Conservation (phyloP, 1,284 basidiomycete species). For the Exobasidium rhododendri region DNA sequence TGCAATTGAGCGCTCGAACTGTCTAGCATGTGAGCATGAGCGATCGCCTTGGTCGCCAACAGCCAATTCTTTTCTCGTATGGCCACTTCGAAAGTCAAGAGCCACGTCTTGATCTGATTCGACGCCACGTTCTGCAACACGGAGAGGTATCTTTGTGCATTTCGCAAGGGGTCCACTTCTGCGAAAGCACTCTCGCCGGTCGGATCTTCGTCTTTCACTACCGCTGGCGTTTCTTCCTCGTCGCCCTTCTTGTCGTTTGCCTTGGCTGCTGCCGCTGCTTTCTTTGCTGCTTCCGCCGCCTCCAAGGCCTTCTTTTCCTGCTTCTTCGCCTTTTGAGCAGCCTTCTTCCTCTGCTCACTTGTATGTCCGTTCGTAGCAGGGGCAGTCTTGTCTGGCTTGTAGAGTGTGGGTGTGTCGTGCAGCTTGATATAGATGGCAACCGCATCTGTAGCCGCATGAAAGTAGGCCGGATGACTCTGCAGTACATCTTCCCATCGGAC, state of each 20-base stretch:
- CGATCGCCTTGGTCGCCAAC: constrained; percentile 72
- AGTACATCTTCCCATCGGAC: constrained; percentile 79
- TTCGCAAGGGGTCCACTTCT: constrained; percentile 63
- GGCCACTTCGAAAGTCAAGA: constrained; percentile 75
- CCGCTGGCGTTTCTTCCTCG: constrained; percentile 10
- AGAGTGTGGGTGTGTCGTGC: constrained; percentile 30
- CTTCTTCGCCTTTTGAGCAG: constrained; percentile 85
- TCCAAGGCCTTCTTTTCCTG: constrained; percentile 70
- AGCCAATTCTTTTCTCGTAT: constrained; percentile 75
- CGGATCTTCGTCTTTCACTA: constrained; percentile 42
- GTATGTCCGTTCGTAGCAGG: constrained; percentile 46
- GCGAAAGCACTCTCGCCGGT: constrained; percentile 30
- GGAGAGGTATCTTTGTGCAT: constrained; percentile 70
- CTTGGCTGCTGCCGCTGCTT: constrained; percentile 55
- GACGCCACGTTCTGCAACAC: constrained; percentile 62
- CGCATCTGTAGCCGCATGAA: constrained; percentile 70
- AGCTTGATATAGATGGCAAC: constrained; percentile 51
- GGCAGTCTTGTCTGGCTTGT: constrained; percentile 47
- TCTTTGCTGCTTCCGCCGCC: constrained; percentile 59
- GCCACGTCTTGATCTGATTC: constrained; percentile 69
- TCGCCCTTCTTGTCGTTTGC: constrained; percentile 1
- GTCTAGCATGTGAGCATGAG: constrained; percentile 63
- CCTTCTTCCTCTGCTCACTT: constrained; percentile 61
- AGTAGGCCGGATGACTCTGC: constrained; percentile 71
- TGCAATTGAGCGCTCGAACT: constrained; percentile 69